Conservation (phyloP, 345 rosid genomes). For the Gossypium bickii region DNA sequence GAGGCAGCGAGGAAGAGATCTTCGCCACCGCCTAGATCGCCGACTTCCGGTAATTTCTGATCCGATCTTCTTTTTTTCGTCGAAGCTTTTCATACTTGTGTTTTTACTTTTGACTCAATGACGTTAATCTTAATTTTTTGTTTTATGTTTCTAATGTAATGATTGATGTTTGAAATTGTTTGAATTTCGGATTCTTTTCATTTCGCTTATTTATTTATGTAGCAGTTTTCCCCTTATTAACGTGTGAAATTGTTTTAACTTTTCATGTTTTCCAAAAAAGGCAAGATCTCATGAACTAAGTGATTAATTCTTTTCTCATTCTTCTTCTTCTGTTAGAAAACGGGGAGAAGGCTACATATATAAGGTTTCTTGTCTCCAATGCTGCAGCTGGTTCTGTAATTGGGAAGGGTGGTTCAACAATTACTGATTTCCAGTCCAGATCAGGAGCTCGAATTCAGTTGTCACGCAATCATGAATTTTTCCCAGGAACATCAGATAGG, state of each 20-base stretch:
- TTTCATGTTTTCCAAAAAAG: background rate
- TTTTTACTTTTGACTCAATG: slow-evolving; percentile 8
- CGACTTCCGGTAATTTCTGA: slow-evolving; percentile 60
- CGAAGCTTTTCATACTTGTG: background rate
- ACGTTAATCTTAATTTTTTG: background rate
- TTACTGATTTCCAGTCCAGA: slow-evolving; percentile 89
- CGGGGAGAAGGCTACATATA: slow-evolving; percentile 72
- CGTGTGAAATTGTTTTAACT: background rate
- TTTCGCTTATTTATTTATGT: background rate
- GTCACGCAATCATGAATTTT: slow-evolving; percentile 88
- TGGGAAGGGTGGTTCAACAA: slow-evolving; percentile 98
- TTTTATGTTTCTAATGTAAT: background rate
- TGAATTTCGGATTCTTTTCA: background rate
- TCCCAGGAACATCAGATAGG: slow-evolving; percentile 95
- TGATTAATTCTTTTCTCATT: background rate
- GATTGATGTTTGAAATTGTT: slow-evolving; percentile 2
- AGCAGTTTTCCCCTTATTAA: background rate
- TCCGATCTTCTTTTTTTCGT: slow-evolving; percentile 33
- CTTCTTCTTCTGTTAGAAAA: slow-evolving; percentile 45
- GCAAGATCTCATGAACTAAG: background rate
- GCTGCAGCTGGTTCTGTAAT: slow-evolving; percentile 98
- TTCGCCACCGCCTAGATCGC: slow-evolving; percentile 62
- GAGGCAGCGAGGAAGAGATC: slow-evolving; percentile 67
- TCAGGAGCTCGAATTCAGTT: slow-evolving; percentile 95
- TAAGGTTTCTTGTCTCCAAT: slow-evolving; percentile 93